Evolutionary conservation across 2,329 filamentous ascomycete genomes (phyloP).

Genomic region (Rosellinia necatrix): DNA sequence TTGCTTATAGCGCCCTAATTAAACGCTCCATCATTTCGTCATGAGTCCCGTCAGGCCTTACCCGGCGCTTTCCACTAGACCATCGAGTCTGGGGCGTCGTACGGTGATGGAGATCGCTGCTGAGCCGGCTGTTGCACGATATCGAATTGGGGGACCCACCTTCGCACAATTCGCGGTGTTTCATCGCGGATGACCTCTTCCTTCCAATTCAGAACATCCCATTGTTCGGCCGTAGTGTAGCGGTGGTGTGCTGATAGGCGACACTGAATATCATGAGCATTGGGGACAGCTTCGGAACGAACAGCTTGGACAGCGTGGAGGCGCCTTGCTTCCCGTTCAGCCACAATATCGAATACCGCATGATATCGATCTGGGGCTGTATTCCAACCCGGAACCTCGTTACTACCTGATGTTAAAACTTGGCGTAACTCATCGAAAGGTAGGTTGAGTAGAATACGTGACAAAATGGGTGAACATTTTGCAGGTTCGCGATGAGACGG

Average conservation of each 20-base stretch:
- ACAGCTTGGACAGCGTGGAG: constrained; percentile 51
- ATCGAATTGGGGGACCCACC: constrained; percentile 48
- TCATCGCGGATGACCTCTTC: constrained; percentile 50
- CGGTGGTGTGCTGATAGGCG: constrained; percentile 45
- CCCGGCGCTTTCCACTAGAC: constrained; percentile 34
- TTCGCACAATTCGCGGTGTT: constrained; percentile 49
- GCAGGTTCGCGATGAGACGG: constrained; percentile 37
- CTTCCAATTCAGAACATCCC: constrained; percentile 56
- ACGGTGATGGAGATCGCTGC: constrained; percentile 27
- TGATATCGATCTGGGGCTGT: constrained; percentile 53
- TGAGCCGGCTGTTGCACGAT: constrained; percentile 26
- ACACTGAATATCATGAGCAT: constrained; percentile 42
- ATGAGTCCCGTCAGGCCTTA: constrained; percentile 26
- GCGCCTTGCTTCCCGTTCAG: constrained; percentile 63
- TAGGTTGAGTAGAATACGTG: constrained; percentile 70
- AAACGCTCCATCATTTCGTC: constrained; percentile 33
- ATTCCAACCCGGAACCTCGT: constrained; percentile 58
- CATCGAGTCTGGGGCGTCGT: constrained; percentile 36
- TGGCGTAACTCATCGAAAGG: constrained; percentile 70
- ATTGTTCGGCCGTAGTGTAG: constrained; percentile 47
- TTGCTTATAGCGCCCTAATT: constrained; percentile 22
- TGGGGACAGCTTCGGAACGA: constrained; percentile 42
- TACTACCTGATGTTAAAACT: constrained; percentile 64
- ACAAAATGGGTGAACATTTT: constrained; percentile 57
- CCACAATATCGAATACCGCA: constrained; percentile 55